Percentiles rank a stretch among this genome's conserved stretches.
These are phyloP conservation scores for Neurospora tetraspora DNA, from an alignment of 495 filamentous ascomycete species.

Conservation along the genomic window DNA sequence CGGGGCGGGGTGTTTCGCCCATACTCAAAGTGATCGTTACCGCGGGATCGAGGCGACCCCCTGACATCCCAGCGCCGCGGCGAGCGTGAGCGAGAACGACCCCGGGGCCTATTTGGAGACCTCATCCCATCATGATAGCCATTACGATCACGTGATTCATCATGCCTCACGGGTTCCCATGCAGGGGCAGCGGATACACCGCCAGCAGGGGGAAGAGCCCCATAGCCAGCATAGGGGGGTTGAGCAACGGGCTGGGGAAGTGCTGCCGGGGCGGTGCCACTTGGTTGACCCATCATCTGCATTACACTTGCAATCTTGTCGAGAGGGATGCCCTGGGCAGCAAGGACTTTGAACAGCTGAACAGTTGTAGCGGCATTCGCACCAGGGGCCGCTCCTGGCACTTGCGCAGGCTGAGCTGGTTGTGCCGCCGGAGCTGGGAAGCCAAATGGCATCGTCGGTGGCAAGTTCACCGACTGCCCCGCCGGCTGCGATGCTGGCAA, in stretches of 20 bases:
- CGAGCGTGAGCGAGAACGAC: slow-evolving; percentile 64
- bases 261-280: slow-evolving; percentile 10
- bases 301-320: slow-evolving; percentile 39
- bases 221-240: slow-evolving; percentile 17
- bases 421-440: slow-evolving; percentile 9
- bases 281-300: slow-evolving; percentile 27
- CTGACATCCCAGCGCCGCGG: slow-evolving; percentile 56
- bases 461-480: slow-evolving; percentile 51
- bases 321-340: slow-evolving; percentile 32
- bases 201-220: slow-evolving; percentile 16
- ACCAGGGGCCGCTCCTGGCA: slow-evolving; percentile 19
- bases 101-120: slow-evolving; percentile 51
- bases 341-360: slow-evolving; percentile 40
- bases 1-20: slow-evolving; percentile 29
- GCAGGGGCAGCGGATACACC: slow-evolving; percentile 21
- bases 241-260: slow-evolving; percentile 14
- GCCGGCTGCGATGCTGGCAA: slow-evolving; percentile 26
- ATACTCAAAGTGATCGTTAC: slow-evolving; percentile 29
- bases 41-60: slow-evolving; percentile 32
- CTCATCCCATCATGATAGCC: slow-evolving; percentile 41
- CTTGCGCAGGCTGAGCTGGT: slow-evolving; percentile 22
- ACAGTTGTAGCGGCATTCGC: slow-evolving; percentile 26
- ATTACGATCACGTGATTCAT: slow-evolving; percentile 54
- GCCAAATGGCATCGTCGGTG: slow-evolving; percentile 34
- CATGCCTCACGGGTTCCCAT: slow-evolving; percentile 27